These are phyloP conservation scores for Ceratocystis albifundus DNA, from an alignment of 2,329 filamentous ascomycete species.

Conservation along the genomic window DNA sequence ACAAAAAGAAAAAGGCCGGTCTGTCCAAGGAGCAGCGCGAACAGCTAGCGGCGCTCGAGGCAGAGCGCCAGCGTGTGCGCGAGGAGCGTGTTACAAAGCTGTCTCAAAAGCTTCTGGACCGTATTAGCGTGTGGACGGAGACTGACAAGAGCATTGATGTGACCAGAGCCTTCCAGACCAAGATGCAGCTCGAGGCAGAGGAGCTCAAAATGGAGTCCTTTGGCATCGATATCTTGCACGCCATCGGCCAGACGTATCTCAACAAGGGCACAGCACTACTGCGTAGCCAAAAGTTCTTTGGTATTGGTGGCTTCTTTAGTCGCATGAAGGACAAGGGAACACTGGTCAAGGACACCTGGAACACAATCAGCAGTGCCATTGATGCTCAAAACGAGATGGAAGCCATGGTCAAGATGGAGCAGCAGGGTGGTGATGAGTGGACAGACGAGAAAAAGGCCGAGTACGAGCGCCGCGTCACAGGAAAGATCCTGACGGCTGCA, in stretches of 20 bases:
- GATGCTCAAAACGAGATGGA: constrained; percentile 98
- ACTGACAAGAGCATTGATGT: constrained; percentile 82
- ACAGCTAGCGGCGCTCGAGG: constrained; percentile 76
- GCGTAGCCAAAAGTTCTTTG: constrained; percentile 93
- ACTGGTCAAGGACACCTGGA: constrained; percentile 96
- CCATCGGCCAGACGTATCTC: constrained; percentile 83
- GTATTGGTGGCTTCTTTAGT: constrained; percentile 88
- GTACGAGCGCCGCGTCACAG: constrained; percentile 89
- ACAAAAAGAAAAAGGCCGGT: constrained; percentile 76
- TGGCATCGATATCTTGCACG: constrained; percentile 88
- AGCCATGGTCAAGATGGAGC: constrained; percentile 94
- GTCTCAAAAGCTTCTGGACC: constrained; percentile 72
- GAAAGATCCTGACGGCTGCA: constrained; percentile 93
- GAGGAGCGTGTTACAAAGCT: constrained; percentile 84
- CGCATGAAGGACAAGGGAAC: constrained; percentile 93
- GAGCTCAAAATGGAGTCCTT: constrained; percentile 99
- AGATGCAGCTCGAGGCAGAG: constrained; percentile 88
- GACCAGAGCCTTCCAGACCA: constrained; percentile 80
- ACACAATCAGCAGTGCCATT: constrained; percentile 89
- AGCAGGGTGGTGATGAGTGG: constrained; percentile 92
- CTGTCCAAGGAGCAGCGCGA: constrained; percentile 87
- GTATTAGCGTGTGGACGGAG: constrained; percentile 91
- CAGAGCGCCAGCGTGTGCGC: constrained; percentile 69
- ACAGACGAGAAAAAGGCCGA: constrained; percentile 94
- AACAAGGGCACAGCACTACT: constrained; percentile 78